These are phyloP conservation scores for Orbilia javanica DNA, from an alignment of 2,329 filamentous ascomycete species.

Conservation along the genomic window DNA sequence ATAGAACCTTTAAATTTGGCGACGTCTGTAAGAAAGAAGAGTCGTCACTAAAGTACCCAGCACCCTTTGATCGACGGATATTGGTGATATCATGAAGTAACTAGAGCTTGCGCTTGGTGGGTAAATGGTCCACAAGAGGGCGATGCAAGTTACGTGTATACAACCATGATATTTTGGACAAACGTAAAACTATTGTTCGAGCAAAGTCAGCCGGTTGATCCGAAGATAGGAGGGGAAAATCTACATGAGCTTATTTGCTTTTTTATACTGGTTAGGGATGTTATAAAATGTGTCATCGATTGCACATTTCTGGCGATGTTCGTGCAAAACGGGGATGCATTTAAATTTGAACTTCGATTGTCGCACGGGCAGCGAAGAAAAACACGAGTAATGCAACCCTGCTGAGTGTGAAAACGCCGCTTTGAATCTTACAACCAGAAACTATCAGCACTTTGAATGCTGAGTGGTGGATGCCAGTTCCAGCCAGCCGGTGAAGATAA, in stretches of 20 bases:
- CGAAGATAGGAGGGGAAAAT: conserved; percentile 14
- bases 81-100: conserved; percentile 1
- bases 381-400: conserved; percentile 13
- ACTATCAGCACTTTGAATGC: background rate
- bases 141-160: background rate
- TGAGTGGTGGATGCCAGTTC: conserved; percentile 5
- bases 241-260: background rate
- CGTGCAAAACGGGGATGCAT: conserved; percentile 16
- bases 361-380: background rate
- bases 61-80: background rate
- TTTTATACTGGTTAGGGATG: conserved; percentile 4
- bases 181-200: background rate
- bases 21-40: background rate
- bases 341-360: background rate
- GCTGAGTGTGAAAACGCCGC: background rate
- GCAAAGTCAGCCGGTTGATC: background rate
- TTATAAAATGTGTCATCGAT: conserved; percentile 20
- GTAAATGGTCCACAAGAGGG: conserved; percentile 1
- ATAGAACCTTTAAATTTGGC: background rate
- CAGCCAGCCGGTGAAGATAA: conserved; percentile 6
- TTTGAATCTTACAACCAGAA: background rate
- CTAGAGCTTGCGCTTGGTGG: background rate
- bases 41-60: too few relatives aligned
- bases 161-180: background rate
- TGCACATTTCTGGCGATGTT: conserved; percentile 14